phyloP scores from a whole-genome alignment of 192 early-diverging fungal genomes.

The Umbelopsis vinacea region DNA sequence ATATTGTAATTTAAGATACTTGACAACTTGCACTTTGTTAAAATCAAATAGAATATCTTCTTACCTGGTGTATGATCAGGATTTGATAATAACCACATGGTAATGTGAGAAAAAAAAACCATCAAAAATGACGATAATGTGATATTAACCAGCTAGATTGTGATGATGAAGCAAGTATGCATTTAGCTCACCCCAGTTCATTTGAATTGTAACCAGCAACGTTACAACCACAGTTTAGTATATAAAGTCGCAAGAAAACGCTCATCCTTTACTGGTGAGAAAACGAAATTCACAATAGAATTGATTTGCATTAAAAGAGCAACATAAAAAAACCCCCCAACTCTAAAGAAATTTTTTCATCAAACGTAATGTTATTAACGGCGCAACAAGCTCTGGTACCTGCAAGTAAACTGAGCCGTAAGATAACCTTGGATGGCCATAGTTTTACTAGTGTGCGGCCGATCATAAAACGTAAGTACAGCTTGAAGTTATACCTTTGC shows the following conservation, averaged over 20 bases:
- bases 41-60: too few relatives aligned
- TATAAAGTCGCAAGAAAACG: neutral
- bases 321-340: too few relatives aligned
- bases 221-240: neutral
- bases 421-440: constrained; percentile 30
- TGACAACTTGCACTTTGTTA: too few relatives aligned
- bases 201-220: neutral
- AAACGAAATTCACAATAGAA: too few relatives aligned
- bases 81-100: too few relatives aligned
- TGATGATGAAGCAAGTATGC: constrained; percentile 2
- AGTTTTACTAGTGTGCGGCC: constrained; percentile 28
- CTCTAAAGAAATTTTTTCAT: too few relatives aligned
- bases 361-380: neutral
- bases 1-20: too few relatives aligned
- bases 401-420: constrained; percentile 22
- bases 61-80: too few relatives aligned
- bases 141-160: constrained; percentile 3
- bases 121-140: neutral
- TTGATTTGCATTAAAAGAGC: too few relatives aligned
- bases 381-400: neutral
- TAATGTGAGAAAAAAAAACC: neutral
- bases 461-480: constrained; percentile 32
- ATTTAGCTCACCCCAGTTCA: neutral
- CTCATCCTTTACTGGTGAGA: too few relatives aligned
- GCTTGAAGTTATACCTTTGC: neutral